Base-by-base conservation (phyloP, 257 asterid genomes). In the Scutellaria barbata region DNA sequence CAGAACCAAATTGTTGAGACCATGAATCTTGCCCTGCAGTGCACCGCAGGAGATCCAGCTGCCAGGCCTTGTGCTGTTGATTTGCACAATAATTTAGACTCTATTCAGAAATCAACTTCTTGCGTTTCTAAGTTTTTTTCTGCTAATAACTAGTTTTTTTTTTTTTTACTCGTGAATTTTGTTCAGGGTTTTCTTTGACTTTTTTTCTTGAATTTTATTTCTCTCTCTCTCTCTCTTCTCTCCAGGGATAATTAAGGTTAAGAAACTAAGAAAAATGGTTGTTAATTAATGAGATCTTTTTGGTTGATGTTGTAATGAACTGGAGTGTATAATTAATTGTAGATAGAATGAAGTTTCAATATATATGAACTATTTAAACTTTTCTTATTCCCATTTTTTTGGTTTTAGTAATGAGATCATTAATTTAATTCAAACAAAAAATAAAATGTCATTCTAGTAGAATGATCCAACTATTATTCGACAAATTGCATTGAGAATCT, bases 1-100 rank as follows among this genome's bases (percentile, higher is more conserved):
- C 84, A 82, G 81, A 85, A 81, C 51, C 84, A 84, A 59, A 75
- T 90, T 5, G 90, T 90, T 3, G 95, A 84, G 84, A 87, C 83
- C 46, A 92, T 92, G 98, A 86, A 76, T 70, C 84, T 92, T 69
- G 96, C 96, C 22, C 88, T 92, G 33, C 89, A 76, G 9, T 92
- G 96, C 88, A 90, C 96, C 59, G 92, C 95, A 39, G 60, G 53
- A 14, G 90, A 88, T 74, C 92, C 92, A 2, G 71, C 75, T 5
- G 88, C 92, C 7, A 82, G 98, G 71, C 96, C 96, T 0, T 55
- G 71, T 42, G 85, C 95, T 0, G 17, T 18, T 25, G 85, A 85
- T 33, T 66, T 88, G 14, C 82, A 72, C 13, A 85, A 81, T 73
- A 71, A 51, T 22, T 81, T 92, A 51, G 95, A 89, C 42, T 78